A percentile compares a stretch with the other conserved stretches of the same genome.
Conservation (phyloP, 305 asterid genomes). For the Ruellia speciosa region DNA sequence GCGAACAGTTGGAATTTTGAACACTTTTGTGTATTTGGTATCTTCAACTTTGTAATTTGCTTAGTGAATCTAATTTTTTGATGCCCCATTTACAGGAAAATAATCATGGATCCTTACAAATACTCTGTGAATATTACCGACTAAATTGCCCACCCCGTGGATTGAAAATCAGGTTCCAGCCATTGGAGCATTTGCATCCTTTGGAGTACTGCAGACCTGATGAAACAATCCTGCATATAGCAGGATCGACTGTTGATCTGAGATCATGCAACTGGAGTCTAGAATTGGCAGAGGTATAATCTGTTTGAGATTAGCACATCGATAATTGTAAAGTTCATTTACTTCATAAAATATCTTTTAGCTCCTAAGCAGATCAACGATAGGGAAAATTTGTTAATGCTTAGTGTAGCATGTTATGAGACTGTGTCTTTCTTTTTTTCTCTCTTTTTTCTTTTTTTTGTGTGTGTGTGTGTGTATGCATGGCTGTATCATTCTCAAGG, state of each 20-base stretch:
- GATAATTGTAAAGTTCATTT: too few species aligned
- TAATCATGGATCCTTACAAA: constrained; percentile 73
- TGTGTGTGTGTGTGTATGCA: too few species aligned
- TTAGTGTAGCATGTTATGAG: too few species aligned
- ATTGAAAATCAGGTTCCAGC: constrained; percentile 72
- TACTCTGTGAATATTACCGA: constrained; percentile 74
- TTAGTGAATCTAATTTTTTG: constrained; percentile 5
- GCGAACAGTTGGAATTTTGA: constrained; percentile 19
- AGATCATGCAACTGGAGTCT: constrained; percentile 75
- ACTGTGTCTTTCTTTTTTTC: too few species aligned
- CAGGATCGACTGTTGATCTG: constrained; percentile 80
- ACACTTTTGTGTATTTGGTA: constrained; percentile 1
- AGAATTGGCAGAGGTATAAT: constrained; percentile 89
- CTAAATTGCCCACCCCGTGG: constrained; percentile 66
- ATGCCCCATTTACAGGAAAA: constrained; percentile 50
- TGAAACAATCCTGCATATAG: constrained; percentile 56
- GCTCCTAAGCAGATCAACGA: too few species aligned
- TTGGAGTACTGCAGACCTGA: constrained; percentile 77
- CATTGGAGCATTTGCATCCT: constrained; percentile 92
- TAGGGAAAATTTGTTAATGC: too few species aligned
- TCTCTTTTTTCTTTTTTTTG: too few species aligned
- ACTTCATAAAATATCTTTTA: neutral
- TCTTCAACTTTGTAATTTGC: constrained; percentile 9
- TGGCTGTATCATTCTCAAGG: too few species aligned
- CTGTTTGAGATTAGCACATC: constrained; percentile 6